Evolutionary conservation across 2,329 filamentous ascomycete genomes (phyloP).

Genomic region (Ophiostoma ips): DNA sequence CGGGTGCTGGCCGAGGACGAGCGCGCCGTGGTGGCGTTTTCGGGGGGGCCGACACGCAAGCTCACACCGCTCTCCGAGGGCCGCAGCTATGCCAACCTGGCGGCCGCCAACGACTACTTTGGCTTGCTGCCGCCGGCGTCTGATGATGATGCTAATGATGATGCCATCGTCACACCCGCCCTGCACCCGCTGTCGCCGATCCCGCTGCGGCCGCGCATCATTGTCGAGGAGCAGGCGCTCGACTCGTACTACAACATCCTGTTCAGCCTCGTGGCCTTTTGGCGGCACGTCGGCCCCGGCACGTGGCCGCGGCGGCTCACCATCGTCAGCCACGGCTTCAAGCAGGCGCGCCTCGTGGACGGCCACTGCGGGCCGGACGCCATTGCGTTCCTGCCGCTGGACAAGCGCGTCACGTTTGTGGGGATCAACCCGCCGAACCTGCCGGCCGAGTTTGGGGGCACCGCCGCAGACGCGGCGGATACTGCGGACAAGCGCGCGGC

Average conservation of each 20-base stretch:
- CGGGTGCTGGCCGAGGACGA: constrained; percentile 32
- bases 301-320: constrained; percentile 45
- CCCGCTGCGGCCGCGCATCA: constrained; percentile 24
- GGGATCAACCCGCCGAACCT: constrained; percentile 48
- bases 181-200: constrained; percentile 18
- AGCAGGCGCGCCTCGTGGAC: constrained; percentile 46
- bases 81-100: constrained; percentile 45
- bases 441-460: constrained; percentile 21
- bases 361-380: constrained; percentile 43
- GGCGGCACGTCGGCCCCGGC: constrained; percentile 21
- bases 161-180: neutral
- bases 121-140: constrained; percentile 19
- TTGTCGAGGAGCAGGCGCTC: constrained; percentile 57
- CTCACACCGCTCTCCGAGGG: constrained; percentile 46
- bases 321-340: constrained; percentile 58
- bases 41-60: constrained; percentile 52
- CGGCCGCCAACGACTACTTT: constrained; percentile 33
- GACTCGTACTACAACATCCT: constrained; percentile 80
- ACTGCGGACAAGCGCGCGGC: constrained; percentile 25
- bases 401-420: constrained; percentile 32
- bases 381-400: constrained; percentile 35
- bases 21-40: constrained; percentile 49
- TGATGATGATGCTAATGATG: neutral
- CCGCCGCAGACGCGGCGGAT: neutral
- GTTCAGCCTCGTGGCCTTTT: constrained; percentile 50